Evolutionary conservation across 1,284 basidiomycete species (phyloP), one percentile per base, ranked within the genome.

Genomic region (Schizophyllum commune): DNA sequence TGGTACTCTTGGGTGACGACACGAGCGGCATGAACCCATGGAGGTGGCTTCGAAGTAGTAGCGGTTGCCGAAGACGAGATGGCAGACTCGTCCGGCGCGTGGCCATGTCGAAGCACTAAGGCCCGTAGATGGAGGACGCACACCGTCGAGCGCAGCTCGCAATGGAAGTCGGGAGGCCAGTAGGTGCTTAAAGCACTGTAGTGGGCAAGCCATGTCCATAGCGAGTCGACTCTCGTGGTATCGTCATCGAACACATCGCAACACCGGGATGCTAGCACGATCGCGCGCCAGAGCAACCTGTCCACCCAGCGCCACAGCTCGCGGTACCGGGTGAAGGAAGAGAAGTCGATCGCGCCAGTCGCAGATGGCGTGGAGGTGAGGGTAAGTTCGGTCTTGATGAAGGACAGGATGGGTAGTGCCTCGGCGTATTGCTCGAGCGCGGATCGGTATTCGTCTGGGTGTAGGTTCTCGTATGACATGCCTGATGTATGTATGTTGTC

Each of bases 291-390:
- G n/a, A 91, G 73, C 27, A 89, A 74, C 33, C 83, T 78, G 68
- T 92, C 90, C 2, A 80, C 77, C 90, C 90, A 92, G 61, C 89
- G 78, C 90, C 90, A 92, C 7, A 91, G 77, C 65, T 92, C 90
- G 22, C 84, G 83, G 56, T 86, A 84, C 54, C 78, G 80, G 4
- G 75, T 71, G 68, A 92, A 92, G 1, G 83, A 77, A 8, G 77
- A 73, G 59, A 75, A 73, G 65, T 79, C 74, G 39, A 75, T 61
- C 62, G 75, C 75, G 5, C 77, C 75, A 5, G 74, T 60, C 5
- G 74, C 67, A 9, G 72, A 56, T 32, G 75, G 68, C 58, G 73
- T 66, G 1, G 70, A 63, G 8, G 73, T 53, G 55, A 75, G 68
- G 0, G 79, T 74, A 32, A 86, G 77, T 58, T 85, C 83, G 32